phyloP scores from a whole-genome alignment of 768 basidiomycete genomes.

The Suillus weaverae region DNA sequence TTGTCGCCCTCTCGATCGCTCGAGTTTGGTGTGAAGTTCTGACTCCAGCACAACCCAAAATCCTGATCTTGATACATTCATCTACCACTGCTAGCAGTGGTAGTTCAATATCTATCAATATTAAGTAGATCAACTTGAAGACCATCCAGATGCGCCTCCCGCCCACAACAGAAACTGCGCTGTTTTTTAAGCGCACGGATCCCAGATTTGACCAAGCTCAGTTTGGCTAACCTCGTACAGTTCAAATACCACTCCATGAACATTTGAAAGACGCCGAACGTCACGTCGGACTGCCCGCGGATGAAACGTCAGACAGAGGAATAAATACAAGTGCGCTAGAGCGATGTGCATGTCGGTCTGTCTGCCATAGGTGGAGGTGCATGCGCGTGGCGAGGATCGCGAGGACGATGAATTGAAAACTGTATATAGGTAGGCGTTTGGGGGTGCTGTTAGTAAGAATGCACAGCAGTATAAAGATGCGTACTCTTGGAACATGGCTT shows the following conservation, averaged over 20 bases:
- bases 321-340: not conserved
- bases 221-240: not conserved
- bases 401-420: not conserved
- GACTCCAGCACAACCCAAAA: not conserved
- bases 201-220: not conserved
- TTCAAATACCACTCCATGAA: not conserved
- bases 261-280: not conserved
- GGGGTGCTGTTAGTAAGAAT: not conserved
- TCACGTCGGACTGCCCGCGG: not conserved
- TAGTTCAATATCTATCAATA: not conserved
- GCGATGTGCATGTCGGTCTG: not conserved
- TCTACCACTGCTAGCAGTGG: not conserved
- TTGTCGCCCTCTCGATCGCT: not conserved
- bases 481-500: constrained; percentile 1
- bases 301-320: not conserved
- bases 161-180: not conserved
- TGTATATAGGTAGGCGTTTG: not conserved
- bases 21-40: not conserved
- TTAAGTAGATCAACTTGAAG: not conserved
- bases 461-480: not conserved
- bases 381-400: not conserved
- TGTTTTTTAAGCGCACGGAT: not conserved
- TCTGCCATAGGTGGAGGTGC: not conserved
- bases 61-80: not conserved
- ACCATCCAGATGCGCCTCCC: not conserved